Evolutionary conservation across 805 yeast species (phyloP).

Genomic region (Torulaspora indica): DNA sequence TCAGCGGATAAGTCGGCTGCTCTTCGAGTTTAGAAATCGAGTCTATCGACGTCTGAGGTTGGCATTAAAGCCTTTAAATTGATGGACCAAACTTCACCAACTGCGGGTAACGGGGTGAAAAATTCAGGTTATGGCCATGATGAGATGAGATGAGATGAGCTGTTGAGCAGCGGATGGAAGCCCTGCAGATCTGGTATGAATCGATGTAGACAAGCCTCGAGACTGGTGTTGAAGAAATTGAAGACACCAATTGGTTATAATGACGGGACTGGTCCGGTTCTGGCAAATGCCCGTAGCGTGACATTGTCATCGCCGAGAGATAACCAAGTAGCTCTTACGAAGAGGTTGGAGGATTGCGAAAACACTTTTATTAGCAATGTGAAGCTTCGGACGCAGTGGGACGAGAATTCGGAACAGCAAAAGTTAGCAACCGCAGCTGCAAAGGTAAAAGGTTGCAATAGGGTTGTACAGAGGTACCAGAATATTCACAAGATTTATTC

Average conservation of each 20-base stretch:
- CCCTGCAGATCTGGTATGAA: neutral
- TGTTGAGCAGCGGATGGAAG: neutral
- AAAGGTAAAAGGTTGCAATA: constrained; percentile 9
- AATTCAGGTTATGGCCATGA: neutral
- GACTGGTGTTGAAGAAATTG: neutral
- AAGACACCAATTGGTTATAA: neutral
- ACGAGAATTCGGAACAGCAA: neutral
- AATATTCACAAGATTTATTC: constrained; percentile 11
- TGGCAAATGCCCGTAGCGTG: neutral
- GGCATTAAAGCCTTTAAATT: neutral
- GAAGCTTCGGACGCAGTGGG: neutral
- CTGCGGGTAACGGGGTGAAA: constrained; percentile 1
- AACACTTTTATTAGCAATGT: constrained; percentile 5
- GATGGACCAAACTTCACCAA: neutral
- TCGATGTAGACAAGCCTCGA: neutral
- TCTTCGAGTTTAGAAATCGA: neutral
- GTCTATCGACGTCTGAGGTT: neutral
- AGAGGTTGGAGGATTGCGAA: neutral
- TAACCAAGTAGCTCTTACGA: neutral
- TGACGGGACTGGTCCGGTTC: neutral
- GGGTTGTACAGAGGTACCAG: constrained; percentile 13
- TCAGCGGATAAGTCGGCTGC: too few species aligned
- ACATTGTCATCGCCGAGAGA: neutral
- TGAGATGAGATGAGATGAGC: neutral
- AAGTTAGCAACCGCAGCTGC: constrained; percentile 5